Evolutionary conservation across 1,284 basidiomycete species (phyloP).

Genomic region (Apiotrichum siamense): DNA sequence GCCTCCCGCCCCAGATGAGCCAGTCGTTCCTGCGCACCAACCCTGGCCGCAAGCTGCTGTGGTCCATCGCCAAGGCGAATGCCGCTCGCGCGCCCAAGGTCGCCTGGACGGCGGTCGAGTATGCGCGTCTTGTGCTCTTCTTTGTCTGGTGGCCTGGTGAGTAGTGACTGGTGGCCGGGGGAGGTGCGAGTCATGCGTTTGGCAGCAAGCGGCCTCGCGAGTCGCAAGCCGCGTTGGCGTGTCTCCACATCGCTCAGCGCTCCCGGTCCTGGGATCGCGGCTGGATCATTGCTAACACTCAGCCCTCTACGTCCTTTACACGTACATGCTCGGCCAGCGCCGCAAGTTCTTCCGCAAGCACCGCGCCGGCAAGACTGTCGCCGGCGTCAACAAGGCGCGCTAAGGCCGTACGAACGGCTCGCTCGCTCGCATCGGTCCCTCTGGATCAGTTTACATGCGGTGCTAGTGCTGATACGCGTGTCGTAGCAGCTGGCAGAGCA

Average conservation of each 20-base stretch:
- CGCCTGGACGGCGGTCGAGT: conserved; percentile 40
- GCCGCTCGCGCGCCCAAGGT: conserved; percentile 3
- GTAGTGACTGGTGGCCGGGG: conserved; percentile 26
- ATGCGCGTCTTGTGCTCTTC: conserved; percentile 63
- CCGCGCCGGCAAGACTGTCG: conserved; percentile 35
- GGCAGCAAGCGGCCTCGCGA: no score
- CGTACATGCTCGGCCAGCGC: conserved; percentile 80
- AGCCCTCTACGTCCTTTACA: conserved; percentile 82
- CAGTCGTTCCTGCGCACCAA: conserved; percentile 21
- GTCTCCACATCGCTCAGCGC: no score
- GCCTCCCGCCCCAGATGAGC: conserved; percentile 23
- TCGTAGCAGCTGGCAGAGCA: no score
- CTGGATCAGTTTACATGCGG: no score
- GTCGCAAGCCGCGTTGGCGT: no score
- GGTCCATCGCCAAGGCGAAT: conserved; percentile 28
- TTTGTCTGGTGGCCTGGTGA: conserved; percentile 85
- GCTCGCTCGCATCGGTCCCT: no score
- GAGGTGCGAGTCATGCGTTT: no score
- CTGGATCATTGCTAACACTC: background rate
- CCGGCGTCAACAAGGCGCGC: conserved; percentile 21
- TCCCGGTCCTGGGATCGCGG: no score
- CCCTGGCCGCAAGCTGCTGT: conserved; percentile 28
- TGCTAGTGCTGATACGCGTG: no score
- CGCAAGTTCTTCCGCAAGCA: conserved; percentile 62
- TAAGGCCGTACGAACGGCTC: no score